Percentiles rank a stretch among this genome's conserved stretches.
Conservation (phyloP, 129 eudicot genomes). For the sunflower (Helianthus annuus) region HanXRQr2.0-SUNRISE NC_035446.2:52204879-52205378, state of each 20-base stretch:
- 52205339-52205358: slow-evolving; percentile 38
- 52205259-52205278: slow-evolving; percentile 47
- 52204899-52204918: too few relatives aligned
- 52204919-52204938: too few relatives aligned
- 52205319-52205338: slow-evolving; percentile 31
- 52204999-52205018: not conserved
- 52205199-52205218: not conserved
- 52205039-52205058: slow-evolving; percentile 30
- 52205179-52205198: not conserved
- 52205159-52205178: not conserved
- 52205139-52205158: slow-evolving; percentile 5
- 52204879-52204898: too few relatives aligned
- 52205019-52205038: slow-evolving; percentile 8
- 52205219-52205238: slow-evolving; percentile 46
- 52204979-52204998: not conserved
- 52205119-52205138: slow-evolving; percentile 32
- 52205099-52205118: slow-evolving; percentile 24
- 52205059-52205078: not conserved
- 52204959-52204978: too few relatives aligned
- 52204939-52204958: too few relatives aligned
- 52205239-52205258: slow-evolving; percentile 51
- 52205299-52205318: slow-evolving; percentile 51
- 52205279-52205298: slow-evolving; percentile 52
- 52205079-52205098: slow-evolving; percentile 2
- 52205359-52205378: slow-evolving; percentile 34